phyloP scores from a whole-genome alignment of 495 filamentous ascomycete genomes.

The Neurospora discreta region DNA sequence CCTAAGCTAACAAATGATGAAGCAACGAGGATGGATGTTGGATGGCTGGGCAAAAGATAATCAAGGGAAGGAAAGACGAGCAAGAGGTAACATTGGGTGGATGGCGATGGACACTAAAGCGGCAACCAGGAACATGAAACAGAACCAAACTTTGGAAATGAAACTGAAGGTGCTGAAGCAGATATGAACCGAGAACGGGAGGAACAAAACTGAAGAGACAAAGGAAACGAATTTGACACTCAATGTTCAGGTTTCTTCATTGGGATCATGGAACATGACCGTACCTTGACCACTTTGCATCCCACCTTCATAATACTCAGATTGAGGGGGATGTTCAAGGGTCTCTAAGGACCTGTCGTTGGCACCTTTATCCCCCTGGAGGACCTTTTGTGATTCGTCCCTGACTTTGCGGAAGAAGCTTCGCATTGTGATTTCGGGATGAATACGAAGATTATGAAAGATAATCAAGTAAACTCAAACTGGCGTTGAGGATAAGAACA shows the following conservation, averaged over 20 bases:
- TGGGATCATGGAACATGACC: neutral
- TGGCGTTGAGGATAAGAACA: neutral
- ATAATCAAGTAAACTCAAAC: neutral
- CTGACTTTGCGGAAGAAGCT: neutral
- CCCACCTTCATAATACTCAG: neutral
- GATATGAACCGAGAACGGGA: neutral
- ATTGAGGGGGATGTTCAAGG: neutral
- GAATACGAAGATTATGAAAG: neutral
- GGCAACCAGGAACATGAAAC: neutral
- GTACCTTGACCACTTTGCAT: neutral
- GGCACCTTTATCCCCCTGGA: neutral
- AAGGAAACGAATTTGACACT: neutral
- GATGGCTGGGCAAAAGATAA: neutral
- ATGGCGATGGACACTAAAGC: neutral
- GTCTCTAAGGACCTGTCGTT: neutral
- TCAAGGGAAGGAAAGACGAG: neutral
- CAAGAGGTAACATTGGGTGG: neutral
- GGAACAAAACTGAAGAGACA: neutral
- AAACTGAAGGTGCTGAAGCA: neutral
- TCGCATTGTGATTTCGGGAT: neutral
- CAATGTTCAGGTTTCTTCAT: neutral
- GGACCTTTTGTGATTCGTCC: neutral
- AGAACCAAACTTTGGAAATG: neutral
- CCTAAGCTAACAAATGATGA: neutral
- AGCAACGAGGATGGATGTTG: neutral